Conservation (phyloP, 2,329 filamentous ascomycete genomes). For the Diplodia intermedia region DNA sequence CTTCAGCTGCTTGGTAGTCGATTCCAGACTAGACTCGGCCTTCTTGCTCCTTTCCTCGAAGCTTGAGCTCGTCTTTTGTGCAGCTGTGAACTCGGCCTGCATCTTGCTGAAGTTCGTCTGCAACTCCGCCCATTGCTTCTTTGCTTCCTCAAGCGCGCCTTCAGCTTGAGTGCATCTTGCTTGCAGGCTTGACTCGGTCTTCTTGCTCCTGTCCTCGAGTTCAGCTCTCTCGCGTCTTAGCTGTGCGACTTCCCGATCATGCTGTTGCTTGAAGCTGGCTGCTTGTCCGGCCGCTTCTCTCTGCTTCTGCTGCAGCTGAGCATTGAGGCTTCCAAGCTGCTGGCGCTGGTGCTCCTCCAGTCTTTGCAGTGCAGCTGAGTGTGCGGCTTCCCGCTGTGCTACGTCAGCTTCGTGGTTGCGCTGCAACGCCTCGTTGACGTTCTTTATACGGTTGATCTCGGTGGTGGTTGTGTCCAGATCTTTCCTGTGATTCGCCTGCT, state of each 20-base stretch:
- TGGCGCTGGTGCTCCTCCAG: conserved; percentile 58
- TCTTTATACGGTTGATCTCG: conserved; percentile 62
- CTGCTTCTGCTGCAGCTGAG: conserved; percentile 44
- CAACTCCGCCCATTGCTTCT: conserved; percentile 50
- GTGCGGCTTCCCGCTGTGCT: conserved; percentile 54
- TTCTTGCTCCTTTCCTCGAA: conserved; percentile 29
- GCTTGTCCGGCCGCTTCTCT: conserved; percentile 42
- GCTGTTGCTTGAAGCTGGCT: conserved; percentile 44
- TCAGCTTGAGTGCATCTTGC: conserved; percentile 36
- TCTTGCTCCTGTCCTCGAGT: conserved; percentile 40
- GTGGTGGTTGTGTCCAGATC: conserved; percentile 60
- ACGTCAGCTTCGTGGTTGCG: conserved; percentile 72
- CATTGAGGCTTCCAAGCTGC: conserved; percentile 48
- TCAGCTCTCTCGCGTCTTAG: conserved; percentile 39
- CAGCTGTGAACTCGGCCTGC: conserved; percentile 36
- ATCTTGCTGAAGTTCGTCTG: conserved; percentile 50
- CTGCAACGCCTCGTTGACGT: conserved; percentile 74
- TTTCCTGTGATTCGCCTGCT: conserved; percentile 73
- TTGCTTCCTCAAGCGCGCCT: conserved; percentile 21
- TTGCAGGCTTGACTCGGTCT: conserved; percentile 38
- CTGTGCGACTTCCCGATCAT: conserved; percentile 44
- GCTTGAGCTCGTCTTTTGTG: conserved; percentile 33
- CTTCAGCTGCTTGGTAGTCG: conserved; percentile 28
- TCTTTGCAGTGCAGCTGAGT: conserved; percentile 45
- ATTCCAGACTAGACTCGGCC: conserved; percentile 27